Evolutionary conservation across 2,329 filamentous ascomycete species (phyloP), one percentile per base, ranked within the genome.

Genomic region (Fusarium setosum): DNA sequence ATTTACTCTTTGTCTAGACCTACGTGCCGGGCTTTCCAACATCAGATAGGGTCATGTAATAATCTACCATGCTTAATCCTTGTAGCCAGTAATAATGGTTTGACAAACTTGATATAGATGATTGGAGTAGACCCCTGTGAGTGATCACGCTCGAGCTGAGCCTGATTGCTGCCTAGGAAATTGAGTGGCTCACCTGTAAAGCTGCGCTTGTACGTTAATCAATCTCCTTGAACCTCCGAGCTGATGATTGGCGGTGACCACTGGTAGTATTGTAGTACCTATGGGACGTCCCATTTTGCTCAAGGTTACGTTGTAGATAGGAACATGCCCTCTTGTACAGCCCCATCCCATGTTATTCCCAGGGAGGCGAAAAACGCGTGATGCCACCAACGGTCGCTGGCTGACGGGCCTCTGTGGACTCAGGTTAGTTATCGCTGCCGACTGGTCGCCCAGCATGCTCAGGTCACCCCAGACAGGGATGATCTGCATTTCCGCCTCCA

Each of bases 301-400:
- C 9, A 4, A 34, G 9, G 60, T 11, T 54, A 63, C 59, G 60
- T 63, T 58, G 45, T 51, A 62, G 9, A 37, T 4, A n/a, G 31
- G 15, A 3, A 24, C 20, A 24, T 26, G 9, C 17, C 29, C 38
- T 34, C 59, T 29, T 29, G 12, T 29, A n/a, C 54, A 35, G 59
- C 59, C 48, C 9, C 62, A 59, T 24, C 49, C n/a, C 29, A 18
- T 32, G 48, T 49, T 45, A 21, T 44, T n/a, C n/a, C 45, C 4
- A 48, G 15, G 29, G 50, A 18, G 15, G 12, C 24, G 35, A 23
- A 35, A 40, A 53, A 59, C 34, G 52, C 32, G 42, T 48, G 32
- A 55, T 38, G 9, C n/a, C 24, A 49, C 45, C 31, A 17, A 53
- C 51, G 62, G 66, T 65, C 58, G 35, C 38, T 58, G 17, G 57